Base-by-base conservation (phyloP, 2,329 filamentous ascomycete species). In the Colletotrichum sp. region DNA sequence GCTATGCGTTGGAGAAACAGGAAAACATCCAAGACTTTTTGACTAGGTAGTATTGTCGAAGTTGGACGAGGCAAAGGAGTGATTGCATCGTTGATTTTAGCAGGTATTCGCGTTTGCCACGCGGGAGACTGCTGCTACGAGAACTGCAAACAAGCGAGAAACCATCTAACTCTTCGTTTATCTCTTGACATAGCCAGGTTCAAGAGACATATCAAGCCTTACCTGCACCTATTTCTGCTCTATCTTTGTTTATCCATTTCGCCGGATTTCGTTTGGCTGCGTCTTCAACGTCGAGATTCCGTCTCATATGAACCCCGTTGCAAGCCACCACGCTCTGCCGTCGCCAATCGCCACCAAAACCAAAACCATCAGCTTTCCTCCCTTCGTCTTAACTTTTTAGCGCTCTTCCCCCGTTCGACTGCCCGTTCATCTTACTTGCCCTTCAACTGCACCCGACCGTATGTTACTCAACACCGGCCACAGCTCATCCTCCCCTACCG, bases 201-300 rank as follows among this genome's bases (percentile, higher is more conserved):
- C 44, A 8, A 21, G 12, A 52, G n/a, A 8, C 3, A 21, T 52
- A 21, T 52, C n/a, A 49, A 21, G 10, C 9, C 10, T 49, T 21
- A 0, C 18, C 10, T 13, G n/a, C 2, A 21, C 10, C 16, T 6
- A 13, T 13, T 49, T 12, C 10, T 1, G n/a, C 0, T 13, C n/a
- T 52, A 4, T 1, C 8, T 0, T 52, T 13, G 1, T 0, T 7
- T 16, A 0, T 1, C 8, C 15, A 39, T 39, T 39, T 39, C 8
- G 34, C n/a, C 0, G 44, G n/a, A 21, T 21, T 21, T n/a, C n/a
- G 44, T 7, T 21, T 9, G 44, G 5, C 5, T 21, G 44, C 44
- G n/a, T 52, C 44, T 52, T 13, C 6, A 5, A 52, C 6, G 10
- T 52, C 44, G n/a, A 12, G 13, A 21, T 49, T n/a, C 44, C 44